A percentile compares a stretch with the other conserved stretches of the same genome.
Conservation (phyloP, 2,329 filamentous ascomycete species). For the Epichloe uncinata region DNA sequence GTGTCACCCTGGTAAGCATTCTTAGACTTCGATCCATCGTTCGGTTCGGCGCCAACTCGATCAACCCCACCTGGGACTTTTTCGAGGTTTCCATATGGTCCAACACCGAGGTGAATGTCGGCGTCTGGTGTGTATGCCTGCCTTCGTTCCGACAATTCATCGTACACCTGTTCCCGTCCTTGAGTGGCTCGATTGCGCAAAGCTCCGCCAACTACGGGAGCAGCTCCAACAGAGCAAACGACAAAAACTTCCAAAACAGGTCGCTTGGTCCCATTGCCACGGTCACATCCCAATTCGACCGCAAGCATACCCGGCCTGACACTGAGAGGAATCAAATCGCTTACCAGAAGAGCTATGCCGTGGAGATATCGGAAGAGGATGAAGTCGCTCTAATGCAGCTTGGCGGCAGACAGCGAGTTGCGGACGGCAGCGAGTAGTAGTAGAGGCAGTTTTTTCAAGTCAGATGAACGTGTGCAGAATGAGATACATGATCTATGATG, state of each 20-base stretch:
- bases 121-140: conserved; percentile 12
- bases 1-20: conserved; percentile 14
- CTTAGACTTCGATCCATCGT: conserved; percentile 12
- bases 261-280: not conserved
- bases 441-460: not conserved
- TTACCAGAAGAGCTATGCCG: conserved; percentile 1
- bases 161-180: conserved; percentile 3
- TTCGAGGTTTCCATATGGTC: conserved; percentile 15
- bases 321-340: not conserved
- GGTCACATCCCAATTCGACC: not conserved
- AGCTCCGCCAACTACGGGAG: not conserved
- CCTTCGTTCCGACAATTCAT: conserved; percentile 6
- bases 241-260: not conserved
- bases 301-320: not conserved
- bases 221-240: not conserved
- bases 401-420: not conserved
- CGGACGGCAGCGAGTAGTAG: not conserved
- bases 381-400: conserved; percentile 1
- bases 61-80: conserved; percentile 14
- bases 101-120: conserved; percentile 12
- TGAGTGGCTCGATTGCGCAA: not conserved
- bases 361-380: not conserved
- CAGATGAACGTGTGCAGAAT: too few species aligned
- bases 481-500: too few species aligned
- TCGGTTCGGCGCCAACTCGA: conserved; percentile 8